Conservation (phyloP, 202 grass and related monocot genomes). For the Panicum virgatum region DNA sequence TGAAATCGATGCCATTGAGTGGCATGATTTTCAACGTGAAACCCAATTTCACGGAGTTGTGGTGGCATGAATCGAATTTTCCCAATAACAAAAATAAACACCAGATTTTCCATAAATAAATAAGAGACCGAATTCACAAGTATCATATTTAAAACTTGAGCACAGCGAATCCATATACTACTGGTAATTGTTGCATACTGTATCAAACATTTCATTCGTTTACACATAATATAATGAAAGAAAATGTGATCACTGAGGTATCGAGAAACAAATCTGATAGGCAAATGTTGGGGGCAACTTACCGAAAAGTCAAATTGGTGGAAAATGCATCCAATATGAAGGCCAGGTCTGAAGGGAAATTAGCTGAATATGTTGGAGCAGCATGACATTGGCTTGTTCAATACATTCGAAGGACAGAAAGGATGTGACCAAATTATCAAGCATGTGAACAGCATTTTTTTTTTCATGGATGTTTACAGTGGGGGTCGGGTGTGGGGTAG, state of each 20-base stretch:
- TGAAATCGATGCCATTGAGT: too few species aligned
- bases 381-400: background rate
- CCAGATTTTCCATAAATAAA: background rate
- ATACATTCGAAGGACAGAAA: too few species aligned
- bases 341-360: background rate
- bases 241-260: background rate
- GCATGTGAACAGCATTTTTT: too few species aligned
- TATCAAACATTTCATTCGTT: background rate
- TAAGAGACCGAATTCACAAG: background rate
- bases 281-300: background rate
- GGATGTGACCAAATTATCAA: too few species aligned
- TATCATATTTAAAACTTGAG: background rate
- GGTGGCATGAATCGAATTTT: too few species aligned
- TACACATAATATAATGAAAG: background rate
- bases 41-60: too few species aligned
- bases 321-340: background rate
- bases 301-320: background rate
- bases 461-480: background rate
- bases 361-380: background rate
- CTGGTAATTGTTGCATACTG: background rate
- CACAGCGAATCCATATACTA: background rate
- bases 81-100: too few species aligned
- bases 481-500: background rate
- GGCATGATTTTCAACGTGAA: too few species aligned
- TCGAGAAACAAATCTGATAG: background rate